phyloP scores from a whole-genome alignment of 148 eudicot genomes.

The Amaranthus palmeri region DNA sequence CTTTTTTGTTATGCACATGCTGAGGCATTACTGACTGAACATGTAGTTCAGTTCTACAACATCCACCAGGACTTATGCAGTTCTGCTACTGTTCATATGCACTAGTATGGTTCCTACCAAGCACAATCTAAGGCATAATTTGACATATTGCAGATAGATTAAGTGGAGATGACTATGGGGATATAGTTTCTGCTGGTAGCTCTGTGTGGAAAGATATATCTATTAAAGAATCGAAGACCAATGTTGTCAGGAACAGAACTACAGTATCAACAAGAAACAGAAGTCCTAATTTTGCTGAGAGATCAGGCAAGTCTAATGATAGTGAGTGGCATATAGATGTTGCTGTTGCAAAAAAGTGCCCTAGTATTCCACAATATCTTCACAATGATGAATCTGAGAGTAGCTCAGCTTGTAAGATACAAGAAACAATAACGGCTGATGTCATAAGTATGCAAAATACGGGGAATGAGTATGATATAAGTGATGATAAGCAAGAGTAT shows the following conservation, averaged over 20 bases:
- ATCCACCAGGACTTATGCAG: no score
- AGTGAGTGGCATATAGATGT: slow-evolving; percentile 67
- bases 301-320: slow-evolving; percentile 32
- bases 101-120: neutral
- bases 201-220: slow-evolving; percentile 42
- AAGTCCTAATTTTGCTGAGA: slow-evolving; percentile 32
- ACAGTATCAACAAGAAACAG: slow-evolving; percentile 41
- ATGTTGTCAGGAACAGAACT: slow-evolving; percentile 36
- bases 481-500: slow-evolving; percentile 69
- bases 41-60: neutral
- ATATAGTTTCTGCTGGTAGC: slow-evolving; percentile 44
- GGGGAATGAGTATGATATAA: slow-evolving; percentile 47
- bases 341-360: slow-evolving; percentile 49
- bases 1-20: neutral
- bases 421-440: slow-evolving; percentile 45
- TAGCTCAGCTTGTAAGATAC: slow-evolving; percentile 54
- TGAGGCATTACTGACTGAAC: neutral
- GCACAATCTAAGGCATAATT: slow-evolving; percentile 10
- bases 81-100: neutral
- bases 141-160: slow-evolving; percentile 48
- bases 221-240: slow-evolving; percentile 34
- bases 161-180: slow-evolving; percentile 44
- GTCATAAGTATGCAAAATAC: slow-evolving; percentile 39
- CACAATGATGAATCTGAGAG: slow-evolving; percentile 55
- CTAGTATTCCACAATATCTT: slow-evolving; percentile 26